Base-by-base conservation (phyloP, 108 stramenopile species). In the Stephanodiscus minutulus region DNA sequence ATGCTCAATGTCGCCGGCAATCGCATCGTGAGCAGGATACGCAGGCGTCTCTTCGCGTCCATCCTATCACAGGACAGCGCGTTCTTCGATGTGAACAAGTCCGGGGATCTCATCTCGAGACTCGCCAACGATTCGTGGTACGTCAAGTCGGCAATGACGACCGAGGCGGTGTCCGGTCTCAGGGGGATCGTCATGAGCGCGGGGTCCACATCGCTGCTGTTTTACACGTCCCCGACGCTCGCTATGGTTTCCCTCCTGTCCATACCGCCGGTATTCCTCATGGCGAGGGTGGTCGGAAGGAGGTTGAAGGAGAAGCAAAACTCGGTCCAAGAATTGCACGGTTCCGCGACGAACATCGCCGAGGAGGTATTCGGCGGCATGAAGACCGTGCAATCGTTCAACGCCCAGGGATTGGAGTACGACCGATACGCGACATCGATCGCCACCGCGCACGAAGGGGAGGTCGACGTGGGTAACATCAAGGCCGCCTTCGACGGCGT, bases 81-180 rank as follows among this genome's bases (percentile, higher is more conserved):
- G 13, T 93, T 83, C 69, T 86, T 93, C 48, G 95, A 96, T 82
- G 5, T 5, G 47, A 73, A 39, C 9, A 73, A 87, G 43, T 85
- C 88, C 12, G 95, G 95, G 2, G 92, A 96, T 67, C 76, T 96
- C 21, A 39, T 93, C 6, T 92, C 92, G n/a, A 68, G 92, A 49
- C 74, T 96, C 22, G 77, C 95, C 0, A 76, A 84, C 31, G 96
- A 96, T 82, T 72, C 88, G 25, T 81, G 79, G 46, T 72, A 87
- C 43, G 74, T 96, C 50, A 89, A 93, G 64, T 73, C 81, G 27
- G 86, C 88, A 0, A 68, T 96, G 52, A 93, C 95, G 1, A 89
- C 89, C 3, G 85, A 96, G 59, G 81, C 88, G 0, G 85, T 91
- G n/a, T 65, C 82, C 25, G 91, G 79, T 12, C 50, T 88, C 20